Conservation (phyloP, 2,329 filamentous ascomycete species). For the Phyllosticta citrichinensis region DNA sequence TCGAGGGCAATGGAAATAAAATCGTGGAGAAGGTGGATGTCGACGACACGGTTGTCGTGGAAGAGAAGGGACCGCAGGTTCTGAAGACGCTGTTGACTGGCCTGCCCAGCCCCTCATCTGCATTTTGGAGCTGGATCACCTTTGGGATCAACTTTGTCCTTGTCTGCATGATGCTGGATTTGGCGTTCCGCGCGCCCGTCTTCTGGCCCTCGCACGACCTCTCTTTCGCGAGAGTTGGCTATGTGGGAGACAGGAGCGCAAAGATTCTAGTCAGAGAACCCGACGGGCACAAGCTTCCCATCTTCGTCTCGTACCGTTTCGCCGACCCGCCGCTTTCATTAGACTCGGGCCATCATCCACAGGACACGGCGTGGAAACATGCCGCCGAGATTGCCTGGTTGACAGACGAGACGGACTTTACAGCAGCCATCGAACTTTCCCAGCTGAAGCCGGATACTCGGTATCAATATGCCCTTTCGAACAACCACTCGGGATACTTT, state of each 20-base stretch:
- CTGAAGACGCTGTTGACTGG: conserved; percentile 64
- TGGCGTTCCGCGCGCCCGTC: conserved; percentile 62
- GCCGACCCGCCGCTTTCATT: conserved; percentile 32
- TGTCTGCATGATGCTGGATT: conserved; percentile 62
- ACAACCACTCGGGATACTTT: conserved; percentile 78
- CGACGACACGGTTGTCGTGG: conserved; percentile 51
- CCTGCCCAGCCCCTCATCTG: conserved; percentile 61
- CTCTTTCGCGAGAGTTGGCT: conserved; percentile 78
- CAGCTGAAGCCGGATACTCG: conserved; percentile 58
- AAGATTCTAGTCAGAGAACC: conserved; percentile 80
- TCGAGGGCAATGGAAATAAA: conserved; percentile 31
- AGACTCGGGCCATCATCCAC: conserved; percentile 41
- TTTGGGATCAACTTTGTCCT: conserved; percentile 63
- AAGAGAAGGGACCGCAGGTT: conserved; percentile 46
- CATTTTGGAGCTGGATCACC: conserved; percentile 55
- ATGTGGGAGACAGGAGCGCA: conserved; percentile 70
- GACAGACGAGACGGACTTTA: conserved; percentile 73
- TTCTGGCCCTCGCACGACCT: conserved; percentile 64
- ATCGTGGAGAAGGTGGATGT: conserved; percentile 42
- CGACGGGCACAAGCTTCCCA: conserved; percentile 60
- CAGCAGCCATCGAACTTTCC: conserved; percentile 56
- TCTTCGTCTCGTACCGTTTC: conserved; percentile 55
- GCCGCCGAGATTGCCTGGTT: conserved; percentile 56
- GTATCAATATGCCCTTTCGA: conserved; percentile 80
- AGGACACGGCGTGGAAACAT: conserved; percentile 54